Base-by-base conservation (phyloP, 345 rosid genomes). In the Cochlearia excelsa region DNA sequence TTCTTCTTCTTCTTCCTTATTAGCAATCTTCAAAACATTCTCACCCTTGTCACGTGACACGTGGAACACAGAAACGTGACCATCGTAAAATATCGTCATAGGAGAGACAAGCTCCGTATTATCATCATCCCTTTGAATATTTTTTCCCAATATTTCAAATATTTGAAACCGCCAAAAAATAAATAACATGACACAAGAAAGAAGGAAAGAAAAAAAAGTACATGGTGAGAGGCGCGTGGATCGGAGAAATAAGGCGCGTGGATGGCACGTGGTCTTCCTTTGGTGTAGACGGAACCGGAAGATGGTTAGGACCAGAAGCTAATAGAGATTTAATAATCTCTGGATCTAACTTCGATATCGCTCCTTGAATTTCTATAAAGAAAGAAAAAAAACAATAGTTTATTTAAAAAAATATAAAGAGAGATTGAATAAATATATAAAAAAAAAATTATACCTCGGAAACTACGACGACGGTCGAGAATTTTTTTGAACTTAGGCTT, bases 1-100 rank as follows among this genome's bases (percentile, higher is more conserved):
- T 37, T 55, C 59, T 63, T 70, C 1, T 41, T 60, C 41, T 46
- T 79, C 80, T 61, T 82, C 80, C 44, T 58, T 78, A 6, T 58
- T 78, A 6, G 85, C 93, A 2, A 86, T 59, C 64, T 78, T 85
- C 77, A 88, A 6, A 57, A 88, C 80, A 54, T 59, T 44, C 42
- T 78, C 90, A n/a, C 84, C 96, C 73, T 80, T 89, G 46, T 78
- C 76, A 16, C 42, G 80, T 59, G 85, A 75, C 27, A 93, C 74
- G 53, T 86, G 79, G 56, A 79, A 88, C 28, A 85, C 82, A 3
- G 83, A 49, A 26, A 93, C 97, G 5, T 68, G 72, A 66, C 99
- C 99, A 26, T 82, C 85, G 75, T 89, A 93, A 68, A 93, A 89
- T n/a, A 93, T 87, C 2, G 99, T 93, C 80, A 93, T 48, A 4